phyloP scores from a whole-genome alignment of 1,139 yeast genomes.

The Chernovozyma aurita region DNA sequence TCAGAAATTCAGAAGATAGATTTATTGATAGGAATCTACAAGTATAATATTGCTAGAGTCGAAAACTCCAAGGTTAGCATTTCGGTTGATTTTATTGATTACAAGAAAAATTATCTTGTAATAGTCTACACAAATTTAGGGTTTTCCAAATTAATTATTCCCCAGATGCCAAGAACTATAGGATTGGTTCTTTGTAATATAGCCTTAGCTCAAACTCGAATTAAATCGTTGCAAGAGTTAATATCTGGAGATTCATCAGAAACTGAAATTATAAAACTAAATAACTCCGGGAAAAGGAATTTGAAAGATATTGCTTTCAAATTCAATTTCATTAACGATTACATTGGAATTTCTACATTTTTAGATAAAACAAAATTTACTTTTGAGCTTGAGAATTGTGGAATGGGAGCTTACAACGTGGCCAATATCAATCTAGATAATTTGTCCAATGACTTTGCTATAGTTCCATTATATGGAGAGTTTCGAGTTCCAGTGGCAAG shows the following conservation, averaged over 20 bases:
- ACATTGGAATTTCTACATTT: constrained; percentile 32
- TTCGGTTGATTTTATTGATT: constrained; percentile 14
- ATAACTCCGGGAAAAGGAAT: not conserved
- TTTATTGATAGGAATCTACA: constrained; percentile 8
- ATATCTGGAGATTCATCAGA: not conserved
- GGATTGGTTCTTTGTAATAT: constrained; percentile 14
- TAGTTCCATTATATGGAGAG: constrained; percentile 34
- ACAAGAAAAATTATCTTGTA: constrained; percentile 15
- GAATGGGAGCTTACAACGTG: constrained; percentile 20
- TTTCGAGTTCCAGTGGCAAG: constrained; percentile 39
- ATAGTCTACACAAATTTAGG: constrained; percentile 24
- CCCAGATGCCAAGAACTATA: constrained; percentile 22
- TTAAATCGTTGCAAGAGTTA: constrained; percentile 8
- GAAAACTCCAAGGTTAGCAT: constrained; percentile 29
- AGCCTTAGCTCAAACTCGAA: constrained; percentile 12
- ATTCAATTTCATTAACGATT: constrained; percentile 28
- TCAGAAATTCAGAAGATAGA: constrained; percentile 20
- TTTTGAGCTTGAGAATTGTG: constrained; percentile 27
- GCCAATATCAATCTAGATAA: constrained; percentile 10
- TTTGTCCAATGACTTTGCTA: constrained; percentile 3
- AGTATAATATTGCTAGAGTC: constrained; percentile 11
- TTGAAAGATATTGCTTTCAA: constrained; percentile 17
- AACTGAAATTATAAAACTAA: not conserved
- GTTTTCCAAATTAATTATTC: constrained; percentile 28
- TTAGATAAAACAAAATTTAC: constrained; percentile 30